Percentiles rank a stretch among this genome's conserved stretches.
phyloP scores from a whole-genome alignment of 495 filamentous ascomycete genomes.

The Xylaria longipes region DNA sequence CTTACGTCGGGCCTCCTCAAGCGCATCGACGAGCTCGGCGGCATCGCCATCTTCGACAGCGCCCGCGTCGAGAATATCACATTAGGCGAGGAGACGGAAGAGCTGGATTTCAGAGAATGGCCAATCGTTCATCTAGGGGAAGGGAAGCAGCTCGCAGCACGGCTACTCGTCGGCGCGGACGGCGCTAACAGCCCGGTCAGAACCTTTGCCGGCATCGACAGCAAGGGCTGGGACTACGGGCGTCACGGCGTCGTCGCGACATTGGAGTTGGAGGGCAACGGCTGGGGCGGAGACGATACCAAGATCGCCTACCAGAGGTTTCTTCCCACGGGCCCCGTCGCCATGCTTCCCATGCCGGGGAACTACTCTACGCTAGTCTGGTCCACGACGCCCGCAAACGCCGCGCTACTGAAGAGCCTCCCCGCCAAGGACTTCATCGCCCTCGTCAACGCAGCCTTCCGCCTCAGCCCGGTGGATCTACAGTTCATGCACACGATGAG shows the following conservation, averaged over 20 bases:
- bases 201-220: slow-evolving; percentile 83
- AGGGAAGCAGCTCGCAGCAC: slow-evolving; percentile 69
- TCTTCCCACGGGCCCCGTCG: slow-evolving; percentile 88
- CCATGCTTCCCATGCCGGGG: slow-evolving; percentile 86
- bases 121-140: slow-evolving; percentile 76
- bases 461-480: slow-evolving; percentile 78
- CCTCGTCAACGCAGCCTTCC: slow-evolving; percentile 93
- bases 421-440: slow-evolving; percentile 74
- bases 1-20: slow-evolving; percentile 76
- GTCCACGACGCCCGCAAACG: slow-evolving; percentile 83
- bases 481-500: slow-evolving; percentile 73
- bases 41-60: slow-evolving; percentile 72
- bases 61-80: slow-evolving; percentile 77
- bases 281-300: slow-evolving; percentile 55
- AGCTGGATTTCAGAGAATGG: slow-evolving; percentile 82
- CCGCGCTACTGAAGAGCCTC: slow-evolving; percentile 79
- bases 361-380: slow-evolving; percentile 87
- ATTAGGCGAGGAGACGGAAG: slow-evolving; percentile 71
- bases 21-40: slow-evolving; percentile 71
- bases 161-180: slow-evolving; percentile 91
- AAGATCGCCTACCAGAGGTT: slow-evolving; percentile 95
- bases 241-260: slow-evolving; percentile 92
- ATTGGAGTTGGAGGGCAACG: slow-evolving; percentile 67
- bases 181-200: slow-evolving; percentile 94
- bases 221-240: slow-evolving; percentile 91